Evolutionary conservation across 257 asterid species (phyloP), one percentile per base, ranked within the genome.

Genomic region (Fraxinus americana): DNA sequence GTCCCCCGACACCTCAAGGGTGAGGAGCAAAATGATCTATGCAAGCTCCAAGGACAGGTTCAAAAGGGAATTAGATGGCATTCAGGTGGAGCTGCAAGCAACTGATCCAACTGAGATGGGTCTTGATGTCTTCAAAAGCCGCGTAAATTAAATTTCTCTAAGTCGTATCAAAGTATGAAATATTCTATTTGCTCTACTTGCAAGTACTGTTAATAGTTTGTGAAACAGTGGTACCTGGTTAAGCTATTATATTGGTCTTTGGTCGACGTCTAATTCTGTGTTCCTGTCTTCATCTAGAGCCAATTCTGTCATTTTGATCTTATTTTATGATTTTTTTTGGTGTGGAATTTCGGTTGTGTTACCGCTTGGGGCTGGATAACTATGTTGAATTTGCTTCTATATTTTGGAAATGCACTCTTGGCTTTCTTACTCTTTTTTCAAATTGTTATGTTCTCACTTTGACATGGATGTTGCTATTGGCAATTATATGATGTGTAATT

Each of bases 11-110:
- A 74, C 86, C 4, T 71, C 88, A 19, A 82, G 70, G 63, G 88
- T 85, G 45, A 83, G 88, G 41, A 85, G 84, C 81, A 85, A 85
- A 72, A 85, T 85, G 88, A 85, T 85, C 75, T 85, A 82, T 23
- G 88, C 88, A 5, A 85, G 88, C 80, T 85, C 88, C 82, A 85
- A 82, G 75, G 88, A 85, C 67, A 78, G 88, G 80, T 85, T 85
- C 76, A 85, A 85, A 80, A 79, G 88, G 81, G 88, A 85, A 66
- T 71, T 85, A 12, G 88, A 85, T 43, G 88, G 88, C 36, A 85
- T 85, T 73, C 88, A 85, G 84, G 82, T 85, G 14, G 88, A 85
- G 83, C 81, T 85, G 73, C 88, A 85, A 70, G 88, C 88, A 77
- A 85, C 88, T 45, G 88, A 85, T 72, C 86, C 88, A 25, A 82